Evolutionary conservation across 257 asterid genomes (phyloP), one percentile per base, ranked within the genome.

Genomic region (Przewalskia tangutica): DNA sequence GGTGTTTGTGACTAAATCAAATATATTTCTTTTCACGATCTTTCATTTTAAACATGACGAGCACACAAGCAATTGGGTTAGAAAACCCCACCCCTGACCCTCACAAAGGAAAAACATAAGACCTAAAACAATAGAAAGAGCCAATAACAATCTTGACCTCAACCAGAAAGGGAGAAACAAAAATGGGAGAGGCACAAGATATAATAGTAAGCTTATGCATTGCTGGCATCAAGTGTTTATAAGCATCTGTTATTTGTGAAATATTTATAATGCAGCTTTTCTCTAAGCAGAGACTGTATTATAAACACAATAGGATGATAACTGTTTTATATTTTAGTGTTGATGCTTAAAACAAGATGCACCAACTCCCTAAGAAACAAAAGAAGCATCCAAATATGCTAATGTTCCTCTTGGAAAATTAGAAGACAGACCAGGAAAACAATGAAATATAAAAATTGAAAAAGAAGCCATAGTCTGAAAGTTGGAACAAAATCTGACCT

Each of bases 401-500:
- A 7, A 48, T 48, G 60, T 23, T 73, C 79, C 23, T 46, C 10
- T 48, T 23, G 60, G 12, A 12, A 48, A 73, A 46, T 12, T 38
- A 46, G 79, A 51, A 75, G 13, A 75, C 23, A 27, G 0, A 40
- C 67, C 84, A 40, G 16, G 60, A 7, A 71, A 17, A 42, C 14
- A 40, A 12, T 32, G 79, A 48, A 68, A 50, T 56, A 8, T 2
- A 80, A 73, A n/a, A 13, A 68, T 40, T 3, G 23, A 27, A 27
- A 27, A 27, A 27, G 32, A 27, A 27, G 32, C 7, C 32, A 46
- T 11, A 54, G 54, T 53, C 34, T 36, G 58, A 58, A n/a, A 59
- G 50, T 32, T 56, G 1, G 18, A 51, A 50, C 23, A 8, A 23
- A 50, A 75, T 42, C 76, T 81, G 20, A 90, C 97, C 92, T 90